These are phyloP conservation scores for Boletales sp. DNA, from an alignment of 768 basidiomycete species.

Conservation along the genomic window DNA sequence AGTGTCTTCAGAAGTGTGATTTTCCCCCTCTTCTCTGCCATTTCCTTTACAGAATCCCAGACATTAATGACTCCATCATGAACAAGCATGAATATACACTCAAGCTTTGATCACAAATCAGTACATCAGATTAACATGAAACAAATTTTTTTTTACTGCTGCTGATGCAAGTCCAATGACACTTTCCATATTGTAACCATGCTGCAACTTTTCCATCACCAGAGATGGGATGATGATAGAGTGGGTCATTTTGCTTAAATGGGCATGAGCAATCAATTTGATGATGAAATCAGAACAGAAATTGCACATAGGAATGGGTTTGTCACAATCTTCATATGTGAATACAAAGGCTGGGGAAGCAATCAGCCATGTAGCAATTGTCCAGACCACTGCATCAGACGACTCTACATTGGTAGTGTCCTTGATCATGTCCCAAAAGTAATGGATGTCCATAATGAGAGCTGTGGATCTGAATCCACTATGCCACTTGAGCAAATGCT, in stretches of 20 bases:
- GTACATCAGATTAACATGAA: background rate
- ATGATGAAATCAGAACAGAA: conserved; percentile 1
- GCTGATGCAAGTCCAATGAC: background rate
- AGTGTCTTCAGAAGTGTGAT: background rate
- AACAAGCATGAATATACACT: background rate
- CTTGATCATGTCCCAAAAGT: conserved; percentile 1
- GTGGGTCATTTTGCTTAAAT: background rate
- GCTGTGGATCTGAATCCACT: conserved; percentile 1
- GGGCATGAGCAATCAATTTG: background rate
- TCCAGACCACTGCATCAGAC: background rate
- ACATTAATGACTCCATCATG: background rate
- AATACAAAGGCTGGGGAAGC: background rate
- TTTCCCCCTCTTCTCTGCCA: conserved; percentile 7
- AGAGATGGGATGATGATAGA: background rate
- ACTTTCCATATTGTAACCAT: background rate
- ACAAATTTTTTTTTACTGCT: background rate
- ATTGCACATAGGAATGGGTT: background rate
- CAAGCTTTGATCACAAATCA: conserved; percentile 1
- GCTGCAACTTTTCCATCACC: background rate
- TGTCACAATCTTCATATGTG: conserved; percentile 1
- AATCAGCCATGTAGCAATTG: background rate
- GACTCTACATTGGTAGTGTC: background rate
- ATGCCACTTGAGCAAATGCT: conserved; percentile 1
- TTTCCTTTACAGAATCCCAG: conserved; percentile 1
- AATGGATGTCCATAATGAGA: background rate